A percentile compares a stretch with the other conserved stretches of the same genome.
phyloP scores from a whole-genome alignment of 192 early-diverging fungal genomes.

The Entomortierella chlamydospora region DNA sequence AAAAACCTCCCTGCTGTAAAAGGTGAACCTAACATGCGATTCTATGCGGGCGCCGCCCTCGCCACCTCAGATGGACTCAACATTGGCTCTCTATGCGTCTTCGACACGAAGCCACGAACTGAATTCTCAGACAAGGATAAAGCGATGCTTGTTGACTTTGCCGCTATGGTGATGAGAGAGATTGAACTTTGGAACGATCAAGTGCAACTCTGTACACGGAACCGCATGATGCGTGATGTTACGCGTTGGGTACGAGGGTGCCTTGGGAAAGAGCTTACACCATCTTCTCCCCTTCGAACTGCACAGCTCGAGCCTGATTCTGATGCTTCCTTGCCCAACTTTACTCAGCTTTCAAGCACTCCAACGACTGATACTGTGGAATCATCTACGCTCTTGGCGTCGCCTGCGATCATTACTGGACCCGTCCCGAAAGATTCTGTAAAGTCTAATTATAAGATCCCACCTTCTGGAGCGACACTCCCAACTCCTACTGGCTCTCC shows the following conservation, averaged over 20 bases:
- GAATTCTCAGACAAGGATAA: constrained; percentile 47
- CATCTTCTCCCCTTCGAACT: neutral
- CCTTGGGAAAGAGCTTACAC: constrained; percentile 2
- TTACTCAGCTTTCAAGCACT: neutral
- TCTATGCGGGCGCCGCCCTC: constrained; percentile 61
- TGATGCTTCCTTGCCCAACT: neutral
- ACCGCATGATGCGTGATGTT: constrained; percentile 55
- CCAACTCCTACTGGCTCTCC: constrained; percentile 36
- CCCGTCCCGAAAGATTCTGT: neutral
- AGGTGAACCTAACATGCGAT: constrained; percentile 53
- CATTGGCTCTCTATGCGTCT: constrained; percentile 60
- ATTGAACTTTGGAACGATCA: constrained; percentile 61
- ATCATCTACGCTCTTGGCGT: neutral
- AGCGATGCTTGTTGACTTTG: constrained; percentile 54
- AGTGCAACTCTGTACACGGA: constrained; percentile 56
- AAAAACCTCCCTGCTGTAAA: constrained; percentile 55
- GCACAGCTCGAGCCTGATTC: neutral
- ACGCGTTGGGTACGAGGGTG: constrained; percentile 42
- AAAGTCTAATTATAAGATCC: neutral
- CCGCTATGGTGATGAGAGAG: constrained; percentile 56
- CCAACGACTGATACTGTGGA: neutral
- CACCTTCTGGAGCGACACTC: constrained; percentile 10
- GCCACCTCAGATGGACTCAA: constrained; percentile 53
- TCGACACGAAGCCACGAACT: constrained; percentile 53
- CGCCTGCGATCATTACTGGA: neutral